Base-by-base conservation (phyloP, 208 protist species). In the Strigomonas oncopelti region DNA sequence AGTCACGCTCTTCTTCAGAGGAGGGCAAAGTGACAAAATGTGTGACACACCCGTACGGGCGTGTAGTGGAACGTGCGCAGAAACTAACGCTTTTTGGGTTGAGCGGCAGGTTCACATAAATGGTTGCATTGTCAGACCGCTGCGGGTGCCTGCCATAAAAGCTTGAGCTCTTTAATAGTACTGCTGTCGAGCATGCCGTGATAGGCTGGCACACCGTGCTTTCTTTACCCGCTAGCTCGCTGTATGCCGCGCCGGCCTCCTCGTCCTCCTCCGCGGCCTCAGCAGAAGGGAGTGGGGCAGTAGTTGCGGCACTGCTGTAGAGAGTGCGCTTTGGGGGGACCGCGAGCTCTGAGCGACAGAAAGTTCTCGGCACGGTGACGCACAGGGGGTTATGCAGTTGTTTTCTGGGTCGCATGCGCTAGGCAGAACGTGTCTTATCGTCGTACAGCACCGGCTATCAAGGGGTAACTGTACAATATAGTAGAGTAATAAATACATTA, bases 371-470 rank as follows among this genome's bases (percentile, higher is more conserved):
- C 16, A 14, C 5, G 16, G 54, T 28, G 54, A 36, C 54, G 54
- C 16, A 58, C 11, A 58, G 29, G 13, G 11, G 29, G 11, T 36
- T 28, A 28, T 58, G 31, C 11, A 67, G 52, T 34, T 67, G 20
- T 57, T 67, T 53, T 67, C 36, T 67, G 45, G 45, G 16, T 18
- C 0, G 18, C 51, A 29, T 67, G 5, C 48, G n/a, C 29, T 27
- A 29, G 9, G 36, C 5, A 54, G 46, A 69, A 60, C 51, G 24
- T 28, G 7, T 38, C n/a, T n/a, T n/a, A n/a, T n/a, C n/a, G n/a
- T n/a, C n/a, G n/a, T n/a, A n/a, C n/a, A n/a, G n/a, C n/a, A n/a
- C n/a, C n/a, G n/a, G n/a, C n/a, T n/a, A n/a, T n/a, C n/a, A n/a
- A n/a, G n/a, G n/a, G n/a, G n/a, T n/a, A n/a, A n/a, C n/a, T 31